A percentile compares a stretch with the other conserved stretches of the same genome.
Conservation (phyloP, 2,329 filamentous ascomycete species). For the Lecanicillium sp. region DNA sequence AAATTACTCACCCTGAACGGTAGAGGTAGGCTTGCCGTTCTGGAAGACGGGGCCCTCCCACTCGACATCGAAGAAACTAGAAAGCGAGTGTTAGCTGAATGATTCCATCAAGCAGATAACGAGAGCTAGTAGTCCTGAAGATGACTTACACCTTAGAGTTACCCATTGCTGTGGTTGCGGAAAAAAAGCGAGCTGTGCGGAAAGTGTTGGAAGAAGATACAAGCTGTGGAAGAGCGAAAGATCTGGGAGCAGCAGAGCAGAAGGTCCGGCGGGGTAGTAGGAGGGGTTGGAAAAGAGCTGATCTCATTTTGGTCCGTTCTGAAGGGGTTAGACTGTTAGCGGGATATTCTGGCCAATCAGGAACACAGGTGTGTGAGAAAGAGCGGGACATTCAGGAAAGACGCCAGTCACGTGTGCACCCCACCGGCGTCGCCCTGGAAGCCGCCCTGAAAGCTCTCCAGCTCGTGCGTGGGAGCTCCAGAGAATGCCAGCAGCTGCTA, state of each 20-base stretch:
- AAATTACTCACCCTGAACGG: slow-evolving; percentile 51
- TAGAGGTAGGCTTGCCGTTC: slow-evolving; percentile 47
- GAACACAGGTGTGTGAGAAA: neutral
- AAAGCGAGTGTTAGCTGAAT: slow-evolving; percentile 19
- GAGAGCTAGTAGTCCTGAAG: neutral
- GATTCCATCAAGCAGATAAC: neutral
- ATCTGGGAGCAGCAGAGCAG: slow-evolving; percentile 33
- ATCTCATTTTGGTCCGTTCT: slow-evolving; percentile 39
- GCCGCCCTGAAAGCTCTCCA: slow-evolving; percentile 1
- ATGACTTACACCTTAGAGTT: slow-evolving; percentile 60
- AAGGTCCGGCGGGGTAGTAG: slow-evolving; percentile 38
- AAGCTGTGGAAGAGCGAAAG: slow-evolving; percentile 37
- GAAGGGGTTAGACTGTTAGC: slow-evolving; percentile 37
- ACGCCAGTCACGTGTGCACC: slow-evolving; percentile 25
- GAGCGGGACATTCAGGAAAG: slow-evolving; percentile 16
- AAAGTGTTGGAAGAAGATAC: slow-evolving; percentile 36
- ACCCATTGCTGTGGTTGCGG: slow-evolving; percentile 64
- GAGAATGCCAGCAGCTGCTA: too few relatives aligned
- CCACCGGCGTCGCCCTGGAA: neutral
- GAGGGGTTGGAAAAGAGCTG: slow-evolving; percentile 40
- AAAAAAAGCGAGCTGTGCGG: slow-evolving; percentile 39
- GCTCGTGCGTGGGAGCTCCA: neutral
- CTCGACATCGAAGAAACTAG: slow-evolving; percentile 64
- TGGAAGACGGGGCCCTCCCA: slow-evolving; percentile 69
- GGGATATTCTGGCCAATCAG: slow-evolving; percentile 20